These are phyloP conservation scores for Trichosporon ovoides DNA, from an alignment of 1,284 basidiomycete genomes.

Conservation along the genomic window DNA sequence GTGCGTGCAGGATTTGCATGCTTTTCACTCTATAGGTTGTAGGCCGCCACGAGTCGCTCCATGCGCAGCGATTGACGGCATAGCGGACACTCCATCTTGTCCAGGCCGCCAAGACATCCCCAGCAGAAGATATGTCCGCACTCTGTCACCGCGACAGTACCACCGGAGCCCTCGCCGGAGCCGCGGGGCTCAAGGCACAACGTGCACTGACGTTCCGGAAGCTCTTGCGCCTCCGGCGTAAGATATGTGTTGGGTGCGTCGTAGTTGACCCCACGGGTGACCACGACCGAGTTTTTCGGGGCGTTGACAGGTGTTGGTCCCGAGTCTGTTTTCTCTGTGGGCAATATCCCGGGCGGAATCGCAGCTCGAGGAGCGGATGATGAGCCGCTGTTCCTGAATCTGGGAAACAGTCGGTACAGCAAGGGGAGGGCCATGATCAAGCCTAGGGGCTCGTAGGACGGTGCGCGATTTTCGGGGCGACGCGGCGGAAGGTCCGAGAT, in stretches of 20 bases:
- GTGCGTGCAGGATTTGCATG: not conserved
- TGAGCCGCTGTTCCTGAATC: slow-evolving; percentile 1
- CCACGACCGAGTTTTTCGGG: slow-evolving; percentile 51
- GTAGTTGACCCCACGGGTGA: slow-evolving; percentile 34
- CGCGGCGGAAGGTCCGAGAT: slow-evolving; percentile 61
- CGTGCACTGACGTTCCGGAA: slow-evolving; percentile 70
- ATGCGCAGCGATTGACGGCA: slow-evolving; percentile 74
- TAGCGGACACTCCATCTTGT: slow-evolving; percentile 75
- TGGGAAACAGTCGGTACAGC: slow-evolving; percentile 54
- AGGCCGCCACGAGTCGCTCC: slow-evolving; percentile 68
- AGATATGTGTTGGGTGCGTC: slow-evolving; percentile 42
- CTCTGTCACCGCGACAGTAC: slow-evolving; percentile 69
- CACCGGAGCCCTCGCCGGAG: slow-evolving; percentile 52
- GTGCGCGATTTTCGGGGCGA: slow-evolving; percentile 64
- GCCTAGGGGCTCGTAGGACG: slow-evolving; percentile 79
- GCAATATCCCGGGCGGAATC: slow-evolving; percentile 2
- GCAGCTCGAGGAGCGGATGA: not conserved
- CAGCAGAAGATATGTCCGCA: slow-evolving; percentile 94
- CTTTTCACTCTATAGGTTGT: slow-evolving; percentile 61
- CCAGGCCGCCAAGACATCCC: slow-evolving; percentile 89
- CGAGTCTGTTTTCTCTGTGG: slow-evolving; percentile 6
- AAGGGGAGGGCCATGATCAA: slow-evolving; percentile 67
- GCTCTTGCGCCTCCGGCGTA: slow-evolving; percentile 36
- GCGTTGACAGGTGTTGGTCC: slow-evolving; percentile 16
- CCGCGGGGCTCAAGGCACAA: slow-evolving; percentile 77